Evolutionary conservation across 2,329 filamentous ascomycete species (phyloP), one percentile per base, ranked within the genome.

Genomic region (Fusarium udum): DNA sequence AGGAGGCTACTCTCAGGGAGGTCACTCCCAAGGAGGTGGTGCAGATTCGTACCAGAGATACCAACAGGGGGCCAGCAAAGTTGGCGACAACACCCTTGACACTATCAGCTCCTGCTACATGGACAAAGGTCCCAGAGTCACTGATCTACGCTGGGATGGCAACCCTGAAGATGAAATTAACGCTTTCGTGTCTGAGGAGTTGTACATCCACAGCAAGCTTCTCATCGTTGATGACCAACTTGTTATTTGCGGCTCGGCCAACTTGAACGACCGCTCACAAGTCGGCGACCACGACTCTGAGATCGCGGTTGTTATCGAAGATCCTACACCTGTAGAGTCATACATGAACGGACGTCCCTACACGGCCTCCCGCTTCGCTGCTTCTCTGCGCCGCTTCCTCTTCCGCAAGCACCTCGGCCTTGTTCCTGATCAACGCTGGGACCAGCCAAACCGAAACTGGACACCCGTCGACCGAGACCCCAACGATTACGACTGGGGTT

Each of bases 381-480:
- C 93, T 10, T 93, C 92, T 3, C 91, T 98, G 16, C 92, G 95
- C 28, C 90, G 95, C 40, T 91, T 95, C 80, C 89, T 98, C 71
- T 97, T 94, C 90, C 91, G 95, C 75, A 97, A 98, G 84, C 95
- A 98, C 80, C 88, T 98, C 4, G 95, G 95, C 48, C 87, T 97
- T 14, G 86, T 97, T 15, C 91, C 92, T 1, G 87, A 93, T 14
- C 94, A 97, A 81, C 85, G 86, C 39, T 90, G 92, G 76, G 92
- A 92, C 67, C 84, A 82, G 7, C 87, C 91, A 10, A 89, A 93
- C 76, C 86, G 88, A 61, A 97, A 97, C 83, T 95, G 94, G 76
- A 90, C 92, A 60, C 93, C 94, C 0, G 90, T 95, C 3, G 87
- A 88, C 64, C 88, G 89, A 57, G 89, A 89, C 51, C 88, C 89